These are phyloP conservation scores for Acanthamoeba quina DNA, from an alignment of 208 protist species.

Conservation along the genomic window DNA sequence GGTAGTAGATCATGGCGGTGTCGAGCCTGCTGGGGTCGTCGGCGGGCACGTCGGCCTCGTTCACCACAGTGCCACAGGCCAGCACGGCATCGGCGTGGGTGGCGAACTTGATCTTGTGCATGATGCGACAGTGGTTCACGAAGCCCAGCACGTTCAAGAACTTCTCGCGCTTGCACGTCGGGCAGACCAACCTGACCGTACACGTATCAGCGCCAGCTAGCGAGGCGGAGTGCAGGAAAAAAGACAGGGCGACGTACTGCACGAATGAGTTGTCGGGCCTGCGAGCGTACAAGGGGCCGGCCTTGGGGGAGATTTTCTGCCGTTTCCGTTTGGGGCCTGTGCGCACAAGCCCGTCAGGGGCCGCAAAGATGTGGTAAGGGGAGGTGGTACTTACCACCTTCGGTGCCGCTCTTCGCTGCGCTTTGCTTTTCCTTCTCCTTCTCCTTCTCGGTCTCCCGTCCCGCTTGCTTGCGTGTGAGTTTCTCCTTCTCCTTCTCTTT, in stretches of 20 bases:
- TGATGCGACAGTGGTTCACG: slow-evolving; percentile 70
- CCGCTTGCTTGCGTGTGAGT: background rate
- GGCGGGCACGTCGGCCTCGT: slow-evolving; percentile 24
- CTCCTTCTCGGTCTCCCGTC: background rate
- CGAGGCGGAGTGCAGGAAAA: background rate
- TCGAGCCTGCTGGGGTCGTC: background rate
- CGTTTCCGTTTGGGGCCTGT: slow-evolving; percentile 9
- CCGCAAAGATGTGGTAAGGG: background rate
- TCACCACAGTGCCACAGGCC: slow-evolving; percentile 18
- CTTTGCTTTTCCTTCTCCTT: background rate
- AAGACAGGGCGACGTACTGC: slow-evolving; percentile 21
- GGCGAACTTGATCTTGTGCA: slow-evolving; percentile 73
- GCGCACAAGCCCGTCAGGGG: background rate
- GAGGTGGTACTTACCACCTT: background rate
- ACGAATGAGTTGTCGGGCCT: slow-evolving; percentile 15
- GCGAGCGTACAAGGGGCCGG: background rate
- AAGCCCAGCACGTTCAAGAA: slow-evolving; percentile 64
- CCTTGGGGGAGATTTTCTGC: slow-evolving; percentile 33
- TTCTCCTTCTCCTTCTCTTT: slow-evolving; percentile 3
- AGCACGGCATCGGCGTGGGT: slow-evolving; percentile 43
- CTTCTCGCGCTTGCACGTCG: slow-evolving; percentile 55
- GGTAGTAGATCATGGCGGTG: background rate
- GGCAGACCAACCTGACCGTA: slow-evolving; percentile 22
- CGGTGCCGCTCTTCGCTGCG: background rate
- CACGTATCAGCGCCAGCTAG: background rate